A percentile compares a stretch with the other conserved stretches of the same genome.
phyloP scores from a whole-genome alignment of 352 stramenopile genomes.

The Pythium periplocum region DNA sequence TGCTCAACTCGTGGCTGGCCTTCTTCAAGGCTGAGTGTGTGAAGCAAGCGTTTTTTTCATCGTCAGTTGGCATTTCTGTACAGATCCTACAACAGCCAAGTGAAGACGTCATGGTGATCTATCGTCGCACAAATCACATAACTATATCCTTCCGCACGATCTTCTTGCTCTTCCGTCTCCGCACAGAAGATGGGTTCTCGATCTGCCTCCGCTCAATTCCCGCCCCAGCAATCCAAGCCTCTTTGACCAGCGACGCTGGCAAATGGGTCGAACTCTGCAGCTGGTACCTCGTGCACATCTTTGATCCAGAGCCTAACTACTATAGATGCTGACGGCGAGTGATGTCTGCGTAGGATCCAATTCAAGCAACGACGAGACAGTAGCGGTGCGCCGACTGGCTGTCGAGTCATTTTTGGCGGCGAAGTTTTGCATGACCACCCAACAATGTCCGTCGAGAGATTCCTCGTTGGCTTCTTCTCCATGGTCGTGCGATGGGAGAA shows the following conservation, averaged over 20 bases:
- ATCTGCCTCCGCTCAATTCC: slow-evolving; percentile 62
- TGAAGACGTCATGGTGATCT: slow-evolving; percentile 46
- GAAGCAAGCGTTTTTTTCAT: slow-evolving; percentile 41
- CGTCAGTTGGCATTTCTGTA: slow-evolving; percentile 35
- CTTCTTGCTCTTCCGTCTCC: slow-evolving; percentile 60
- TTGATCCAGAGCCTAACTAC: background rate
- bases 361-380: slow-evolving; percentile 29
- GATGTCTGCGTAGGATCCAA: slow-evolving; percentile 24
- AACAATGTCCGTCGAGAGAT: slow-evolving; percentile 4
- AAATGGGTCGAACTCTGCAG: slow-evolving; percentile 59
- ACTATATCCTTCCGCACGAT: slow-evolving; percentile 52
- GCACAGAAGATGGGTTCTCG: slow-evolving; percentile 45
- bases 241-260: slow-evolving; percentile 30
- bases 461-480: slow-evolving; percentile 13
- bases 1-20: slow-evolving; percentile 44
- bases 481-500: slow-evolving; percentile 20
- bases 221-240: slow-evolving; percentile 35
- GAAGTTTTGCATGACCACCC: slow-evolving; percentile 3
- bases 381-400: slow-evolving; percentile 21
- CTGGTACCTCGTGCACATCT: slow-evolving; percentile 21
- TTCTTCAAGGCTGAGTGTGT: slow-evolving; percentile 42
- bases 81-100: slow-evolving; percentile 43
- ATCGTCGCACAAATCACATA: slow-evolving; percentile 47
- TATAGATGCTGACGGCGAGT: background rate
- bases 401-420: slow-evolving; percentile 44